Evolutionary conservation across 768 basidiomycete species (phyloP).

Genomic region (Gelatoporia subvermispora): DNA sequence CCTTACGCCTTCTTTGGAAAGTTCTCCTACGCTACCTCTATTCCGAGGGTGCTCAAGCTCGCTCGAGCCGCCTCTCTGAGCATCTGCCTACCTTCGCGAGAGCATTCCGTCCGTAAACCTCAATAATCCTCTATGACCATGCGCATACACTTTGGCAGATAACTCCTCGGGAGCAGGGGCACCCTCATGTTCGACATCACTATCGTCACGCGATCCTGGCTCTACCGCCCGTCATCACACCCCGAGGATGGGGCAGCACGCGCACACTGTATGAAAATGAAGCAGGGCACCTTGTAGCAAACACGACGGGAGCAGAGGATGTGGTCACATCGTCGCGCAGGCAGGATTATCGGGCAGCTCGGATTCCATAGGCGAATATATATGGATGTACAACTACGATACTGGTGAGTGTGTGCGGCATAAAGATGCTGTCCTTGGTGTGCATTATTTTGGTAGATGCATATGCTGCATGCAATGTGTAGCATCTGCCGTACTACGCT

Average conservation of each 20-base stretch:
- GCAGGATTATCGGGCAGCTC: constrained; percentile 7
- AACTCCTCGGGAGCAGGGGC: constrained; percentile 54
- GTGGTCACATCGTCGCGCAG: constrained; percentile 15
- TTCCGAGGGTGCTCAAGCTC: constrained; percentile 70
- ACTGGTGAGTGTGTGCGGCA: too few species aligned
- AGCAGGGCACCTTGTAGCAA: constrained; percentile 23
- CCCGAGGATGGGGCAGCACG: constrained; percentile 16
- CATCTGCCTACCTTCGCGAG: constrained; percentile 68
- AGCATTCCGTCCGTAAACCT: constrained; percentile 74
- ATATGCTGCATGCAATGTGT: too few species aligned
- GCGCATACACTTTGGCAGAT: background rate
- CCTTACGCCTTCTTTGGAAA: constrained; percentile 93
- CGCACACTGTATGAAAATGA: constrained; percentile 22
- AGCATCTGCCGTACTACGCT: too few species aligned
- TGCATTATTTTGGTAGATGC: too few species aligned
- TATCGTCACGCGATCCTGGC: constrained; percentile 79
- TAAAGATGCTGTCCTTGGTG: too few species aligned
- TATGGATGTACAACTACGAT: too few species aligned
- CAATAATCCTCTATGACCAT: background rate
- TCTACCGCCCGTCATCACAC: constrained; percentile 51
- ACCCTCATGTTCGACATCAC: constrained; percentile 92
- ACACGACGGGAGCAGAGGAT: constrained; percentile 16
- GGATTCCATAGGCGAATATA: background rate
- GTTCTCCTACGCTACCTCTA: constrained; percentile 85
- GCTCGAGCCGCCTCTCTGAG: constrained; percentile 51